Base-by-base conservation (phyloP, 345 rosid genomes). In the Aegle marmelos region DNA sequence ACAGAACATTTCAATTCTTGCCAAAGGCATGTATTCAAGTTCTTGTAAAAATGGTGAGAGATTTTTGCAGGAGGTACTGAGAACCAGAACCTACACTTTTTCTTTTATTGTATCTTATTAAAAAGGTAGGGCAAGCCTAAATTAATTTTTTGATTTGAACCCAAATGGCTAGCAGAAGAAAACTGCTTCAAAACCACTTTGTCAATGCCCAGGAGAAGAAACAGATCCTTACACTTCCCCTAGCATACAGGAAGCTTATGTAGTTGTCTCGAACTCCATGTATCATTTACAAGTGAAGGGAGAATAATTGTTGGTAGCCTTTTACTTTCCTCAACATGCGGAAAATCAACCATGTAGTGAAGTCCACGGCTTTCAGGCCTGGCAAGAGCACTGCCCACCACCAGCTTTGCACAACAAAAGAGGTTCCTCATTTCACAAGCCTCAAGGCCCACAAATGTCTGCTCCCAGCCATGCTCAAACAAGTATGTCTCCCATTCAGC, bases 301-400 rank as follows among this genome's bases (percentile, higher is more conserved):
- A 92, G 85, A 28, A 96, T 96, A 48, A 96, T 80, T 0, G 99
- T 92, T 0, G 99, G 99, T 37, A 92, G 86, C 82, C 98, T 87
- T 89, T 87, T 89, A 71, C 94, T 96, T 82, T 96, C 99, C 81
- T 94, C 95, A 76, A 94, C 80, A 59, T 85, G 69, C 64, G 99
- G 99, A 79, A 87, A 96, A 85, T 96, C 99, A 14, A 78, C 84
- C 13, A 89, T 96, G 86, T 94, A 96, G 88, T 94, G 98, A 74
- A 94, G 95, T 24, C 98, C 99, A 0, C 98, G 97, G 86, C 97
- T 96, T 76, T 96, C 99, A 3, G 92, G 98, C 83, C 99, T 89
- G 0, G 98, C 82, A 31, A 92, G 87, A 3, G 98, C 98, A 14
- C 99, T 96, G 90, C 91, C 92, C 68, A 89, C 91, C 19, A 96